Conservation (phyloP, 2,329 filamentous ascomycete genomes). For the Zymoseptoria pseudotritici region DNA sequence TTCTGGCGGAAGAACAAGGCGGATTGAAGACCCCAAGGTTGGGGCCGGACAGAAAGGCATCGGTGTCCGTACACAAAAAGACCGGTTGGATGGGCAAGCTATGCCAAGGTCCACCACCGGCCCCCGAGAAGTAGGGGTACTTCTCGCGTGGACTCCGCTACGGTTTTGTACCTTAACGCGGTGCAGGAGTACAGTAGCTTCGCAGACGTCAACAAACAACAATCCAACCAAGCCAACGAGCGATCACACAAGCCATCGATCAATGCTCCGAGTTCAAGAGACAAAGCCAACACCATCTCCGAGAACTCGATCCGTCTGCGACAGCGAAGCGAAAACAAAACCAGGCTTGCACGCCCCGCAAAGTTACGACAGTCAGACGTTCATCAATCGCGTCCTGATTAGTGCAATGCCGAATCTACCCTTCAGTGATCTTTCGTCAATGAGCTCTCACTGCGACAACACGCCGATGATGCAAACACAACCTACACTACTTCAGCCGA, state of each 20-base stretch:
- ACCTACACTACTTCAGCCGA: not conserved
- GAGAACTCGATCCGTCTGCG: not conserved
- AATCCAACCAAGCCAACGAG: too few relatives aligned
- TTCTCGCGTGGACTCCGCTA: not conserved
- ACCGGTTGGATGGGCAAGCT: not conserved
- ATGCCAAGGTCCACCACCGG: not conserved
- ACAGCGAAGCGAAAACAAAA: not conserved
- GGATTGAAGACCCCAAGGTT: not conserved
- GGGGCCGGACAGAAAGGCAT: not conserved
- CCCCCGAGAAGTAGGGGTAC: not conserved
- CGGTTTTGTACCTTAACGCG: not conserved
- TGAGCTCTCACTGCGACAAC: not conserved
- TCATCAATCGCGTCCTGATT: not conserved
- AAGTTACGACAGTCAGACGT: not conserved
- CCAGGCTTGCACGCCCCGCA: not conserved
- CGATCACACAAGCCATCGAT: not conserved
- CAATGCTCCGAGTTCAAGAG: not conserved
- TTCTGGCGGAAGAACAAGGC: not conserved
- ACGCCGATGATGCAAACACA: not conserved
- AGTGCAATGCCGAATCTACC: not conserved
- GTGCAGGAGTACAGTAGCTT: not conserved
- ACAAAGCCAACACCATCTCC: not conserved
- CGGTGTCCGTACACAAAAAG: not conserved
- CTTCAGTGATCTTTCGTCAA: not conserved
- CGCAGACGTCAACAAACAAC: not conserved